Evolutionary conservation across 2,329 filamentous ascomycete species (phyloP).

Genomic region (Aspergillus tamarii): DNA sequence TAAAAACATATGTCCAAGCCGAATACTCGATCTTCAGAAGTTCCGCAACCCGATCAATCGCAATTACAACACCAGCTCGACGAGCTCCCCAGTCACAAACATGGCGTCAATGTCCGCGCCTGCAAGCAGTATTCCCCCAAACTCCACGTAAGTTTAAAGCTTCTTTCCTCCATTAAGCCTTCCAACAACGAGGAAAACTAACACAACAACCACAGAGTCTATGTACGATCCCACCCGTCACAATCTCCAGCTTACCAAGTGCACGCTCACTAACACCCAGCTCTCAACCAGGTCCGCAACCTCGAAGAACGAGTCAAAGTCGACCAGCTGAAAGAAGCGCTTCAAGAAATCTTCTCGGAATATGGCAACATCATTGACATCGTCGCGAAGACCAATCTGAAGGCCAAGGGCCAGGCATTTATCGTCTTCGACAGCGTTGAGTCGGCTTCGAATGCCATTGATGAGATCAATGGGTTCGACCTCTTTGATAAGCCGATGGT

Average conservation of each 20-base stretch:
- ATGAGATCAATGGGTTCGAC: constrained; percentile 89
- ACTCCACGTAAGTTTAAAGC: constrained; percentile 41
- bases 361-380: constrained; percentile 86
- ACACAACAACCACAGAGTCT: constrained; percentile 39
- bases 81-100: constrained; percentile 32
- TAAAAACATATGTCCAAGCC: not conserved
- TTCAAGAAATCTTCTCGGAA: constrained; percentile 80
- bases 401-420: constrained; percentile 94
- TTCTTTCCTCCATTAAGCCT: not conserved
- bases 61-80: constrained; percentile 4
- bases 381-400: constrained; percentile 85
- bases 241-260: constrained; percentile 12
- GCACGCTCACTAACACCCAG: constrained; percentile 15
- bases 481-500: constrained; percentile 90
- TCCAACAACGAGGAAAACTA: not conserved
- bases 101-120: constrained; percentile 42
- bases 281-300: constrained; percentile 64
- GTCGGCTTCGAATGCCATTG: constrained; percentile 77
- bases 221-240: constrained; percentile 34
- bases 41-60: not conserved
- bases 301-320: constrained; percentile 91
- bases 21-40: constrained; percentile 10
- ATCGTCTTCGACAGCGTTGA: constrained; percentile 85
- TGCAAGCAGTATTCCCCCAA: constrained; percentile 35
- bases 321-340: constrained; percentile 71